Conservation (phyloP, 192 early-diverging fungal species). For the Chytriomyces sp. region DNA sequence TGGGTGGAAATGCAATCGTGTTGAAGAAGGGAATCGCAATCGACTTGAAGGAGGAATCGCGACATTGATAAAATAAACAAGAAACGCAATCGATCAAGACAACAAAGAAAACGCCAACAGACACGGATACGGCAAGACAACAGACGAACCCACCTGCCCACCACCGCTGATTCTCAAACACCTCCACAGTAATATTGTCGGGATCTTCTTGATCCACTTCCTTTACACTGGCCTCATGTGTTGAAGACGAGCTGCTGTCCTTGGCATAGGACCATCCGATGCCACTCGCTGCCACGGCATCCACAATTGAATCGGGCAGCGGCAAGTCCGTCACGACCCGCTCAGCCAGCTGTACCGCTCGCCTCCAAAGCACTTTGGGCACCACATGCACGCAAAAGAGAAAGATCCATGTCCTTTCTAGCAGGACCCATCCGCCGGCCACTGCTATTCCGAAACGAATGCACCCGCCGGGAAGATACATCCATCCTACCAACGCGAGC, state of each 20-base stretch:
- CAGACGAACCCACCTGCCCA: constrained; percentile 22
- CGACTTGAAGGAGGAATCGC: neutral
- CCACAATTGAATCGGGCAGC: constrained; percentile 19
- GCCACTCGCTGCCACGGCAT: constrained; percentile 3
- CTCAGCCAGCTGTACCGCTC: neutral
- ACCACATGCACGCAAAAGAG: constrained; percentile 2
- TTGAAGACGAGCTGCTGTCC: neutral
- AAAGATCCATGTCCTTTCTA: constrained; percentile 2
- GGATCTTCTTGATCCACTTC: neutral
- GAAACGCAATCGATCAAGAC: neutral
- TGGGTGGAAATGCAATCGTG: too few species aligned
- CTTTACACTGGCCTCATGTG: neutral
- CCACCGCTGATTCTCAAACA: constrained; percentile 31
- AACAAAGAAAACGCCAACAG: too few species aligned
- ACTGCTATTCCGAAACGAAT: neutral
- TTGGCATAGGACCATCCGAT: neutral
- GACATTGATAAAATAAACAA: neutral
- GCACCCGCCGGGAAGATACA: neutral
- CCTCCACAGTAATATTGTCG: constrained; percentile 3
- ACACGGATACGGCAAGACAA: too few species aligned
- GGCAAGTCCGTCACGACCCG: neutral
- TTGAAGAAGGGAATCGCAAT: too few species aligned
- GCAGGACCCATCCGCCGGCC: constrained; percentile 5
- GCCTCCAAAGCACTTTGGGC: constrained; percentile 16
- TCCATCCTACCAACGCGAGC: neutral